Evolutionary conservation across 495 filamentous ascomycete species (phyloP), one percentile per base, ranked within the genome.

Genomic region (Talaromyces liani): DNA sequence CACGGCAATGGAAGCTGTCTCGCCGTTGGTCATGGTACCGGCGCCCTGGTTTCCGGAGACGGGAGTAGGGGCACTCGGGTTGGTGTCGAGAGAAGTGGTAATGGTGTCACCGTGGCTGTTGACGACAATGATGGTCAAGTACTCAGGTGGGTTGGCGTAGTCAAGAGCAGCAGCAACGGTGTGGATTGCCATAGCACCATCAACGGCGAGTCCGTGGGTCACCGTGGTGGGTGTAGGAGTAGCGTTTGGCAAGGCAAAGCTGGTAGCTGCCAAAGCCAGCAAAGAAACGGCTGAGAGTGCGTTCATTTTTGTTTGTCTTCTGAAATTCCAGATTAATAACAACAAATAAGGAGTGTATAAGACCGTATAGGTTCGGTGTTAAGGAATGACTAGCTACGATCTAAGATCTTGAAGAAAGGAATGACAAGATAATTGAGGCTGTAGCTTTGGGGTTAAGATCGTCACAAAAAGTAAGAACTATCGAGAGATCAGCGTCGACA

Each of bases 81-180:
- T 41, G 14, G 24, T 60, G 16, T 36, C 22, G 34, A 41, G 33
- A 6, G 58, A 27, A 20, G 58, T 60, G 10, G 58, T 60, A n/a
- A 60, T 47, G 14, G 33, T 20, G 9, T 16, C 39, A 2, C 34
- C 33, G 24, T 60, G 36, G 36, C 20, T 25, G 18, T 60, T 60
- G 58, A 60, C 24, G 25, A 60, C 36, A 12, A 41, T 24, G 14
- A 60, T 60, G 58, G 58, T 60, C 34, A 60, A 5, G 12, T 24
- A 41, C 14, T 60, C 58, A 29, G 58, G 58, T 12, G 58, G 58
- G 25, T 12, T 55, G 12, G 20, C 51, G 27, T 55, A 55, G 12
- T 55, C 12, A 9, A 55, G 7, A 12, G 20, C 51, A 14, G 20
- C 51, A 4, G 51, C 51, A 55, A 29, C 20, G 6, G n/a, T 49